Percentiles rank a stretch among this genome's conserved stretches.
Evolutionary conservation across 176 grass and related monocot species (phyloP).

Genomic region (bread wheat (Triticum aestivum)): IWGSC_CS_RefSeq_v2.1 NC_057799.1:495681184-495681683

Average conservation of each 20-base stretch:
- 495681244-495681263: background rate
- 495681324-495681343: constrained; percentile 34
- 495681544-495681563: constrained; percentile 10
- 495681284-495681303: constrained; percentile 13
- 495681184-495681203: constrained; percentile 35
- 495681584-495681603: constrained; percentile 17
- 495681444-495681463: no score
- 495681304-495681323: constrained; percentile 20
- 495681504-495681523: background rate
- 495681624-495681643: background rate
- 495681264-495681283: background rate
- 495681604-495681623: background rate
- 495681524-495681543: constrained; percentile 20
- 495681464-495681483: no score
- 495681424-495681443: no score
- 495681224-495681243: background rate
- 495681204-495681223: background rate
- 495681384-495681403: constrained; percentile 5
- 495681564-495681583: constrained; percentile 5
- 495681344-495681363: constrained; percentile 44
- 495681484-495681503: background rate
- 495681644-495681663: background rate
- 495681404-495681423: background rate
- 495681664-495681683: background rate
- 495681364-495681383: constrained; percentile 34